Evolutionary conservation across 2,329 filamentous ascomycete species (phyloP), one percentile per base, ranked within the genome.

Genomic region (Aspergillus glaucus): DNA sequence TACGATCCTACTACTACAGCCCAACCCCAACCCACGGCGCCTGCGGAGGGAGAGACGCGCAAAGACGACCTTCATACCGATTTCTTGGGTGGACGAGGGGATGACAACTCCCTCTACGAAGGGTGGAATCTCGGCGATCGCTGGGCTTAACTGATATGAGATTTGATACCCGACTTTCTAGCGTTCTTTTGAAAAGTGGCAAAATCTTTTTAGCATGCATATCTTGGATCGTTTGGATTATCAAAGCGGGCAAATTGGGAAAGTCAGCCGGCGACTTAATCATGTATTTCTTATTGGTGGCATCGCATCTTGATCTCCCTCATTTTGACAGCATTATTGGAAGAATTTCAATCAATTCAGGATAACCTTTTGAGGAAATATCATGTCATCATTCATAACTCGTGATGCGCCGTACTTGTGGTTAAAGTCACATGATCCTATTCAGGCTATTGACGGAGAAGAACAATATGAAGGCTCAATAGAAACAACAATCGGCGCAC

Each of bases 391-490:
- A 12, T 4, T 12, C 2, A 17, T 17, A 12, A 40, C 10, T 40
- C 37, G 17, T 40, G 10, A 22, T 40, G 6, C 17, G 4, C 8
- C 14, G 3, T 14, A 15, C 15, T 9, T 37, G 15, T 39, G 21
- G 24, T n/a, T 8, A 19, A 12, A 12, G 10, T 34, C 56, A 59
- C 50, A 53, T 59, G 53, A 60, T 24, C 6, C 19, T 47, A 53
- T 51, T 51, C 50, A 45, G 43, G 44, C 50, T 53, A 56, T 60
- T 58, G 56, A 59, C 41, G 41, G 26, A 10, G 2, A 12, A 56
- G 55, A 58, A 58, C 55, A 59, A 60, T 59, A 50, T 26, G 41
- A 43, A 43, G 19, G 14, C 22, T 43, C 34, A 40, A 37, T 46
- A 39, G 21, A 9, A 21, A 40, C 9, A 22, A 40, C 37, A 40